Base-by-base conservation (phyloP, 345 rosid species). In the Syzygium oleosum region DNA sequence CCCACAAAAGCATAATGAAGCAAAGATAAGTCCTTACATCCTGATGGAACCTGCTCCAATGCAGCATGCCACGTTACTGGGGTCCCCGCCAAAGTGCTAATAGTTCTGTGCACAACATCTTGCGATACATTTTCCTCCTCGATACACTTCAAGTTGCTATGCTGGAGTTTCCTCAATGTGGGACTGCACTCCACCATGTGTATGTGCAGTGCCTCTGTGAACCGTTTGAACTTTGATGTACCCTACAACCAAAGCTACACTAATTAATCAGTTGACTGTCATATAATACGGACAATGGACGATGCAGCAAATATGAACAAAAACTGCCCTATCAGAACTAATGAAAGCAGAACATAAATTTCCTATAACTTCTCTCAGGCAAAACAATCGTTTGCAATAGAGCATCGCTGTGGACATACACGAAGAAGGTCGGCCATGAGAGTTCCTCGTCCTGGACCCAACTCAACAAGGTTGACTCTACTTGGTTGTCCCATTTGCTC, bases 121-220 rank as follows among this genome's bases (percentile, higher is more conserved):
- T 85, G 94, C 83, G 52, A 12, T 41, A 84, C 27, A 89, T 73
- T 59, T 61, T 89, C 90, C 41, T 89, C 95, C 85, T 93, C 95
- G 11, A 84, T 61, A 87, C 99, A 98, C 90, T 94, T 94, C 91
- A 98, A 91, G 88, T 90, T 93, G 83, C 65, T 88, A 85, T 92
- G 91, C 92, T 96, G 98, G 86, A 96, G 93, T 92, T 98, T 93
- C 92, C 95, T 94, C 84, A 98, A 86, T 9, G 91, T 86, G 23
- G 99, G 99, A 92, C 99, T 98, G 80, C 98, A 96, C 87, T 98
- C 99, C 89, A 96, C 97, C 95, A 96, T 88, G 88, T 96, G 97
- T 85, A 95, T 85, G 80, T 96, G 94, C 93, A 98, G 92, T 1
- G 98, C 94, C 51, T 93, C 94, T n/a, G 96, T 96, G 90, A 98